phyloP scores from a whole-genome alignment of 306 rosid genomes.

The Sophora flavescens region DNA sequence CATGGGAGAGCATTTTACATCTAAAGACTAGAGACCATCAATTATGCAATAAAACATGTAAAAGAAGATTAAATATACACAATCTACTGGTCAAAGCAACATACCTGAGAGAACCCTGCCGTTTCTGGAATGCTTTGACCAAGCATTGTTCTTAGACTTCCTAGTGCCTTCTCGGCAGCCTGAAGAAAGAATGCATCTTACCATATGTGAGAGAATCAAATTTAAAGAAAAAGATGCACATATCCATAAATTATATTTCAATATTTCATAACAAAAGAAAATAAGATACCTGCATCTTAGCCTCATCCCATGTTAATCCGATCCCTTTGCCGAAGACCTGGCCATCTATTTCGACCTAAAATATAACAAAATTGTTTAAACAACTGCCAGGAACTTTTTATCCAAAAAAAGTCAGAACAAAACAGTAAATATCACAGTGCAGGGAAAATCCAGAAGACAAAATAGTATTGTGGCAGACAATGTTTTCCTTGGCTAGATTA shows the following conservation, averaged over 20 bases:
- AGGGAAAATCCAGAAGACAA: background rate
- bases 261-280: slow-evolving; percentile 25
- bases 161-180: slow-evolving; percentile 96
- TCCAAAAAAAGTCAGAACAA: slow-evolving; percentile 11
- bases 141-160: slow-evolving; percentile 68
- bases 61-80: slow-evolving; percentile 8
- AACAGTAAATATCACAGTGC: slow-evolving; percentile 12
- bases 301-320: slow-evolving; percentile 93
- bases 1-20: slow-evolving; percentile 1
- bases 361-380: slow-evolving; percentile 30
- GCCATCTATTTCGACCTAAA: slow-evolving; percentile 89
- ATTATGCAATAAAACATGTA: slow-evolving; percentile 14
- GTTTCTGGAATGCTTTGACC: slow-evolving; percentile 68
- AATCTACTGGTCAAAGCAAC: slow-evolving; percentile 34
- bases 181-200: slow-evolving; percentile 45
- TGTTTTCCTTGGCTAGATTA: background rate
- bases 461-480: slow-evolving; percentile 23
- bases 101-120: slow-evolving; percentile 88
- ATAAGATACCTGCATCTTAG: slow-evolving; percentile 73
- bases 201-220: slow-evolving; percentile 40
- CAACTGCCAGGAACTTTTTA: background rate
- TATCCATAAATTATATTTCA: slow-evolving; percentile 20
- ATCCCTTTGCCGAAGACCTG: slow-evolving; percentile 79
- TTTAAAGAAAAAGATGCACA: slow-evolving; percentile 24
- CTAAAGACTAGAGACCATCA: slow-evolving; percentile 6